Percentiles rank a stretch among this genome's conserved stretches.
Conservation (phyloP, 371 early-diverging fungal species). For the Actinomortierella ambigua region DNA sequence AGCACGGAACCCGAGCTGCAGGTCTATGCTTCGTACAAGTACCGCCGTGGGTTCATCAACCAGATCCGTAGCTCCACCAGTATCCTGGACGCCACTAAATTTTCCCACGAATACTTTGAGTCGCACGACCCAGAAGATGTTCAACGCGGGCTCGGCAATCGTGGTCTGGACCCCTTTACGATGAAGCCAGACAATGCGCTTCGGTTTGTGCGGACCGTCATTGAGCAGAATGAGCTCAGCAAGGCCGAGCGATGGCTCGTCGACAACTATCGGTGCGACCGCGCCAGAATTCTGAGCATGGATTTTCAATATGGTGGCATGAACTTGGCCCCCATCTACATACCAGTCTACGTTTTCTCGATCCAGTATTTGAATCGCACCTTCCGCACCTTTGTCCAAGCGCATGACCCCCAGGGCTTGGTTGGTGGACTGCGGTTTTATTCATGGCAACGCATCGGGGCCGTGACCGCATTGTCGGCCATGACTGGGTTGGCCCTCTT, state of each 20-base stretch:
- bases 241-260: conserved; percentile 54
- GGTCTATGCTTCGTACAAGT: conserved; percentile 63
- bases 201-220: conserved; percentile 53
- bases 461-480: conserved; percentile 51
- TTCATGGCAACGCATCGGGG: conserved; percentile 59
- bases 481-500: conserved; percentile 13
- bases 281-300: conserved; percentile 56
- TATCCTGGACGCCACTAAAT: conserved; percentile 50
- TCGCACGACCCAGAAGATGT: conserved; percentile 34
- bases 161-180: conserved; percentile 57
- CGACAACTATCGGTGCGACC: conserved; percentile 54
- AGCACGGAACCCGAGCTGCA: conserved; percentile 55
- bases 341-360: conserved; percentile 60
- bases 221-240: conserved; percentile 53
- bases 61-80: conserved; percentile 55
- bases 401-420: conserved; percentile 48
- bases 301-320: conserved; percentile 51
- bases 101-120: conserved; percentile 51
- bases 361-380: conserved; percentile 55
- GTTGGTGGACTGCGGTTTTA: conserved; percentile 62
- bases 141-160: conserved; percentile 29
- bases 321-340: conserved; percentile 60
- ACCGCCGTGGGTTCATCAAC: conserved; percentile 61
- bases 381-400: conserved; percentile 64
- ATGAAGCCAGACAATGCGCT: conserved; percentile 60